Base-by-base conservation (phyloP, 2,329 filamentous ascomycete genomes). In the Myriosclerotinia curreyana region DNA sequence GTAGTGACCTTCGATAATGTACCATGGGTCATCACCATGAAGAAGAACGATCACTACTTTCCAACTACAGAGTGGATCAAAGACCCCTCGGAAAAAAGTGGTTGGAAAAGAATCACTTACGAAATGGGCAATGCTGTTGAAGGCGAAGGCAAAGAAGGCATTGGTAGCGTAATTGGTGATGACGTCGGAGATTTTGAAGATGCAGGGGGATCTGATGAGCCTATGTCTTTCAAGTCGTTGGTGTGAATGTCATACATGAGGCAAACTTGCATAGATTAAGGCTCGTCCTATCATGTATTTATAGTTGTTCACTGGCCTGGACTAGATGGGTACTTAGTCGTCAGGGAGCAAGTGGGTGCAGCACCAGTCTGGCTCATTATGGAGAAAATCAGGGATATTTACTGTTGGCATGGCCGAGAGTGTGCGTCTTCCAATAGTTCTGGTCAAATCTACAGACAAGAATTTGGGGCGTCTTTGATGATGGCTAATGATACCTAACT, bases 21-120 rank as follows among this genome's bases (percentile, higher is more conserved):
- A 12, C 94, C 94, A 4, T 99, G 95, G 92, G 92, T 99, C n/a
- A 91, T 96, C 48, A 99, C 95, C 11, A 96, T 99, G 91, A 99
- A 99, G 86, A 98, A 98, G 84, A 97, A 97, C 71, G 94, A 99
- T 75, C 95, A 99, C 77, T 99, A 99, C 76, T 90, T 89, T 77
- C 86, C 87, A 0, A 89, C 86, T 0, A 84, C 86, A 76, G 87
- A 89, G 72, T 88, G 86, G 82, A 83, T 86, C 76, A 88, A 88
- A 75, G 86, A 89, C 68, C 74, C 77, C 17, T 77, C 77, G 8
- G 84, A 86, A 67, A 76, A 80, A 1, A 86, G 82, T 67, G 86
- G 86, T 58, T 89, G 86, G 86, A 80, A 80, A 62, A 79, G 86
- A 46, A 79, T 86, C 25, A 86, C 85, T 4, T 87, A 88, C 68